Evolutionary conservation across 1,139 yeast genomes (phyloP).

Genomic region (Scheffersomyces stambukii): DNA sequence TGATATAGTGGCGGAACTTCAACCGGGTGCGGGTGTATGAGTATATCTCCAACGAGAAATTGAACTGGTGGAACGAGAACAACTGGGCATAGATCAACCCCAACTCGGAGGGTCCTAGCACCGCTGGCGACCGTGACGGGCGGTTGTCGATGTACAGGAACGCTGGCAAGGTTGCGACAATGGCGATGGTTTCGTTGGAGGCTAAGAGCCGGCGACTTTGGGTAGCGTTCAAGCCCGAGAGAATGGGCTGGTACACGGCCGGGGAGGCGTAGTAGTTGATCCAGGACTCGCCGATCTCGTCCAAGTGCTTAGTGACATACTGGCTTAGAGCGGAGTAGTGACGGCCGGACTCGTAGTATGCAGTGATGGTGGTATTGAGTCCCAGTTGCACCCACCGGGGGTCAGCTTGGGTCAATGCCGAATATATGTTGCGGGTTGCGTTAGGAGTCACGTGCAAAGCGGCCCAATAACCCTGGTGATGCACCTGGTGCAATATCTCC

Average conservation of each 20-base stretch:
- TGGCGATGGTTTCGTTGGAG: conserved; percentile 14
- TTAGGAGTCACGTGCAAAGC: conserved; percentile 45
- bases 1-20: conserved; percentile 39
- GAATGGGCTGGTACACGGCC: conserved; percentile 18
- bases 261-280: conserved; percentile 17
- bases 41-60: conserved; percentile 22
- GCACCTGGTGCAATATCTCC: conserved; percentile 35
- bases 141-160: conserved; percentile 18
- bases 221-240: conserved; percentile 9
- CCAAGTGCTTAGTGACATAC: conserved; percentile 36
- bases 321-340: conserved; percentile 43
- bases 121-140: conserved; percentile 18
- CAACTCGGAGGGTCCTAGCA: conserved; percentile 30
- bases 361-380: conserved; percentile 22
- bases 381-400: conserved; percentile 14
- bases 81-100: conserved; percentile 32
- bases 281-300: conserved; percentile 25
- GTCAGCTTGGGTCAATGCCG: conserved; percentile 25
- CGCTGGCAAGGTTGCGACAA: conserved; percentile 20
- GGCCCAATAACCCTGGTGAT: conserved; percentile 52
- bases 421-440: conserved; percentile 33
- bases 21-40: conserved; percentile 22
- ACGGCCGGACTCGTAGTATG: conserved; percentile 50
- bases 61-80: conserved; percentile 32
- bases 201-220: conserved; percentile 13